Evolutionary conservation across 345 rosid genomes (phyloP), one percentile per base, ranked within the genome.

Genomic region (Jatropha curcas): DNA sequence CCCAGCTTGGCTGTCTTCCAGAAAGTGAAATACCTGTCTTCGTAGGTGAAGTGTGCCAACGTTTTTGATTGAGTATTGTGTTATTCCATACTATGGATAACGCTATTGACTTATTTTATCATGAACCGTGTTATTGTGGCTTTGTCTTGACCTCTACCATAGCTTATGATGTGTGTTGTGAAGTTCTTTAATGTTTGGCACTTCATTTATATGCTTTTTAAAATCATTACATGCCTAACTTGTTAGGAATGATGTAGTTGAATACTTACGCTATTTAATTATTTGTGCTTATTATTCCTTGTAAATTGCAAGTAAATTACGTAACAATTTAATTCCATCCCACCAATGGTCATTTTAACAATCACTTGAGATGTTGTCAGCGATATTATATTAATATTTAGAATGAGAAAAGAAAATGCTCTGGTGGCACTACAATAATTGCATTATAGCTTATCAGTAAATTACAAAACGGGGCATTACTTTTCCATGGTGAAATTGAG

Each of bases 11-110:
- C 97, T 74, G 97, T 92, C 74, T 91, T 89, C 99, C 99, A 43
- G 97, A 92, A 84, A 97, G 98, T 22, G 99, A 97, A 78, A 92
- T 92, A 70, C 92, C 97, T 48, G 94, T 98, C 71, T 97, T 95
- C 76, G 99, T 92, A 45, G 99, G 99, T 61, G 99, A 76, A 92
- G 97, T 83, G 96, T 95, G 25, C 98, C 99, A 58, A n/a, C n/a
- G 97, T 91, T 67, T 92, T 89, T 81, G 96, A 95, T 50, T 96
- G 92, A 98, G 99, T 94, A 73, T 67, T 60, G 48, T 24, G 46
- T 55, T 59, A 4, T 70, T 61, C 39, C 1, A 41, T 61, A n/a
- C 51, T n/a, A 28, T 51, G 34, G 34, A 8, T 34, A 52, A 73
- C 33, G 65, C 45, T 66, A 5, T 65, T 45, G 34, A 45, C 5